Conservation (phyloP, 2,329 filamentous ascomycete species). For the Neurospora sp. region DNA sequence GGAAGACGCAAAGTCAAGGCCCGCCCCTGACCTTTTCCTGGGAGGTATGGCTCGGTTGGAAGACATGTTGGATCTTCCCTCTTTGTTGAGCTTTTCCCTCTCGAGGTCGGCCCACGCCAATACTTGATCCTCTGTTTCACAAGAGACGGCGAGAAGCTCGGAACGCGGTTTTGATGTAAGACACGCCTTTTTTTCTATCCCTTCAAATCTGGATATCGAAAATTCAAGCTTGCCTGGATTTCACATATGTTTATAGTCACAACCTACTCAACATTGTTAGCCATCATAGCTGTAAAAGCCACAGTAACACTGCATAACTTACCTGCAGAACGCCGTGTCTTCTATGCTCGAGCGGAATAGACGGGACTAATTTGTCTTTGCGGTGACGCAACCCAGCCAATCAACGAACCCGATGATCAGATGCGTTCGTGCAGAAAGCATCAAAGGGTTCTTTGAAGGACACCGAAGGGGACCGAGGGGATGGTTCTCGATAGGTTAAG, state of each 20-base stretch:
- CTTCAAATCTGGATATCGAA: background rate
- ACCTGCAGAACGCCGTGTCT: background rate
- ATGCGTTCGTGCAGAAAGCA: background rate
- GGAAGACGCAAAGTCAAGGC: conserved; percentile 30
- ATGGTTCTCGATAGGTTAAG: background rate
- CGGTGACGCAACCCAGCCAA: background rate
- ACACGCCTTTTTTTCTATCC: background rate
- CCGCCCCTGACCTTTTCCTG: conserved; percentile 15
- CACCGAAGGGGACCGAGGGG: background rate
- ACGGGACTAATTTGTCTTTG: background rate
- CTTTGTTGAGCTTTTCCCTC: background rate
- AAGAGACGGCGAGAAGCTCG: background rate
- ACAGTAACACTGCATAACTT: background rate
- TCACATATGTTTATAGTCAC: background rate
- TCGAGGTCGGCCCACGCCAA: background rate
- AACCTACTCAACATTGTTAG: background rate
- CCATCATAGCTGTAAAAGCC: background rate
- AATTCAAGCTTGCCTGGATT: background rate
- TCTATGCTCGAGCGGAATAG: background rate
- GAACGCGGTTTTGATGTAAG: background rate
- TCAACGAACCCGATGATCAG: background rate
- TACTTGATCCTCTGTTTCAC: background rate
- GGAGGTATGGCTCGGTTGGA: background rate
- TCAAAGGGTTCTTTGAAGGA: background rate
- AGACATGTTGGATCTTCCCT: background rate